phyloP scores from a whole-genome alignment of 164 flowering plant genomes.

The Piper betle region DNA sequence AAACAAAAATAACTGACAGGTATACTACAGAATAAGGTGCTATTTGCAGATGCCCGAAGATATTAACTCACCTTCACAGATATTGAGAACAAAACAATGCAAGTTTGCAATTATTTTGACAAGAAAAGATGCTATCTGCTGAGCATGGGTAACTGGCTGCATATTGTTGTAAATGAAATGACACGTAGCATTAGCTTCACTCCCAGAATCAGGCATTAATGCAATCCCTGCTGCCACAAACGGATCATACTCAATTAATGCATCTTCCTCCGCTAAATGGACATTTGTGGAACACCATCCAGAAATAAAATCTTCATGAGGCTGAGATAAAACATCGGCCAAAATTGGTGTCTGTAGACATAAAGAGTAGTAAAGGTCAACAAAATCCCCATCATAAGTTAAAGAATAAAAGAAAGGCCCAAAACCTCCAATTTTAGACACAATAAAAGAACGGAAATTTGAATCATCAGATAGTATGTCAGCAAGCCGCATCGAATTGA shows the following conservation, averaged over 20 bases:
- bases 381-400: background rate
- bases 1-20: constrained; percentile 2
- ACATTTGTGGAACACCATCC: constrained; percentile 81
- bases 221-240: constrained; percentile 60
- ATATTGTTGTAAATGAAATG: constrained; percentile 27
- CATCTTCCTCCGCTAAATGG: constrained; percentile 61
- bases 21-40: background rate
- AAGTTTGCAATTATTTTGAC: constrained; percentile 96
- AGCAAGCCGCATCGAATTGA: constrained; percentile 83
- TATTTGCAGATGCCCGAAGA: background rate
- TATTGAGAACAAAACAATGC: constrained; percentile 80
- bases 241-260: constrained; percentile 62
- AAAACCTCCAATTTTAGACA: constrained; percentile 61
- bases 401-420: background rate
- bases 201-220: constrained; percentile 22
- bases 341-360: constrained; percentile 61
- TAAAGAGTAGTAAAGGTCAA: constrained; percentile 5
- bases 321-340: constrained; percentile 53
- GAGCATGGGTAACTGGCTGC: constrained; percentile 59
- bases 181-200: constrained; percentile 24
- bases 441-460: constrained; percentile 70
- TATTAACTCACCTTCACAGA: constrained; percentile 60
- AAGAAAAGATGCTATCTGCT: constrained; percentile 78
- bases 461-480: constrained; percentile 98
- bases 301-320: constrained; percentile 72